Conservation (phyloP, 148 eudicot species). For the Talinum fruticosum region DNA sequence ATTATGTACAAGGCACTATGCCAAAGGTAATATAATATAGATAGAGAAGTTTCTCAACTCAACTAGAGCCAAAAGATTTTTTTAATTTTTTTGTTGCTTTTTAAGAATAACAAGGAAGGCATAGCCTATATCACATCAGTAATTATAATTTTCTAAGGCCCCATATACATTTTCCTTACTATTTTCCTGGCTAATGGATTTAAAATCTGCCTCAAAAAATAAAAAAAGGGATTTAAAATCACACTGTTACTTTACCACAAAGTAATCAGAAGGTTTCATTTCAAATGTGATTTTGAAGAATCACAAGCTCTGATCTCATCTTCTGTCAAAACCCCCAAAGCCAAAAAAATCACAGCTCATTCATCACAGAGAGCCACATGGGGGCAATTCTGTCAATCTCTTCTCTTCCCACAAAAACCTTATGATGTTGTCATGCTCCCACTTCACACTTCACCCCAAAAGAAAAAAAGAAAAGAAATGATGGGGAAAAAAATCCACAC, state of each 20-base stretch:
- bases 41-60: too few species aligned
- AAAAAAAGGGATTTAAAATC: conserved; percentile 4
- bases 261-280: conserved; percentile 5
- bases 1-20: too few species aligned
- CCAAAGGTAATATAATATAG: too few species aligned
- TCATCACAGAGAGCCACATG: conserved; percentile 15
- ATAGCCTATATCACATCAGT: too few species aligned
- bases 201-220: too few species aligned
- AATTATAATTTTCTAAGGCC: too few species aligned
- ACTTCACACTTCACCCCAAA: neutral
- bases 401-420: neutral
- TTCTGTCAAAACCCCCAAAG: neutral
- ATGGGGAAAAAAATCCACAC: conserved; percentile 18
- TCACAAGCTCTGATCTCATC: conserved; percentile 16
- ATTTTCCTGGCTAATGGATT: too few species aligned
- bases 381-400: conserved; percentile 27
- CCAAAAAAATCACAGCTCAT: conserved; percentile 12
- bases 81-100: too few species aligned
- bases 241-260: conserved; percentile 21
- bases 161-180: too few species aligned
- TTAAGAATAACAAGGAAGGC: too few species aligned
- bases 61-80: too few species aligned
- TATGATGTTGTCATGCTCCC: conserved; percentile 27
- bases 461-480: neutral
- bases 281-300: conserved; percentile 14